Evolutionary conservation across 2,329 filamentous ascomycete genomes (phyloP), one percentile per base, ranked within the genome.

Genomic region (Ceratocystis destructans): DNA sequence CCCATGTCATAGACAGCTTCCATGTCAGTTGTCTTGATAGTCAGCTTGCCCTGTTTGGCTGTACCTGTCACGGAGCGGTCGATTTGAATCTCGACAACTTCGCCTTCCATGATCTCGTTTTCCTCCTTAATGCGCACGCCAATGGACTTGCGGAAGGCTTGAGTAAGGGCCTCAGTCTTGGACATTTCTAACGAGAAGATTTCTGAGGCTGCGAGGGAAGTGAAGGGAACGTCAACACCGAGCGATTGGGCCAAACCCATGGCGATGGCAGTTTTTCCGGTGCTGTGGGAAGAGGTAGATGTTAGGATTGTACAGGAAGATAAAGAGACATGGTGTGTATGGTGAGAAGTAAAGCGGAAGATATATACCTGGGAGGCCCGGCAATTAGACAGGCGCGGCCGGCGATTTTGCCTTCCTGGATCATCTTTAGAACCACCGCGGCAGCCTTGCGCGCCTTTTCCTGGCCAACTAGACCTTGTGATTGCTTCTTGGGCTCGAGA

Each of bases 1-100:
- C 94, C 94, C 92, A 99, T 96, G 73, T 99, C 94, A 79, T 97
- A 99, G 70, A 99, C 89, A 12, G 94, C 96, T 78, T 99, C 94
- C 94, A 99, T 99, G 76, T 99, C 94, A 67, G 93, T 97, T 10
- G 94, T 99, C 79, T 99, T 99, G 79, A 99, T 96, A 22, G 94
- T 99, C 70, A 99, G 86, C 78, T 99, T 99, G 73, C 94, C 94
- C 81, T 96, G 93, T 81, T 97, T 99, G 73, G 94, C 95, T 71
- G 89, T 90, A 62, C 94, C 94, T 15, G 94, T 97, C 65, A 99
- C 90, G 72, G 92, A 96, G 71, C 94, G 85, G 76, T 99, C 94
- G 70, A 96, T 96, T 77, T 97, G 93, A 69, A 99, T 97, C 78
- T 99, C 93, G 28, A 99, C 93, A 0, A 99, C 94, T 76, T 99